Percentiles rank a stretch among this genome's conserved stretches.
Evolutionary conservation across 768 basidiomycete species (phyloP).

Genomic region (Amanita molliuscula): DNA sequence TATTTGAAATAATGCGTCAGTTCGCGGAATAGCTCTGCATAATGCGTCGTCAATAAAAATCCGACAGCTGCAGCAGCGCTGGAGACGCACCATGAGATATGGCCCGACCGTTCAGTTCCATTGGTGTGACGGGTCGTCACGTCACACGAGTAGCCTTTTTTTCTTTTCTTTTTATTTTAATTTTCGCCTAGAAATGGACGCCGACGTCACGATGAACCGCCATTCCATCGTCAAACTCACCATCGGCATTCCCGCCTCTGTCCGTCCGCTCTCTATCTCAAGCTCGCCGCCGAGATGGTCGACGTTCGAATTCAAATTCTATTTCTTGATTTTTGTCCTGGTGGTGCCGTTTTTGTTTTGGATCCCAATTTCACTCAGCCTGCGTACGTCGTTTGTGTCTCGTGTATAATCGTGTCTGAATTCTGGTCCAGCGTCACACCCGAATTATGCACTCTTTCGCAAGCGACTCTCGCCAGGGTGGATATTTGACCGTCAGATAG

Average conservation of each 20-base stretch:
- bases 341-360: constrained; percentile 69
- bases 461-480: constrained; percentile 60
- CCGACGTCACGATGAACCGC: constrained; percentile 2
- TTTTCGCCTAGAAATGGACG: no score
- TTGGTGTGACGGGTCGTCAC: background rate
- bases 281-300: constrained; percentile 56
- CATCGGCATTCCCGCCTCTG: constrained; percentile 39
- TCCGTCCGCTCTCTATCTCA: constrained; percentile 14
- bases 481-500: constrained; percentile 72
- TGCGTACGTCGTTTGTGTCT: constrained; percentile 37
- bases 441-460: constrained; percentile 59
- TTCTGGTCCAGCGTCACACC: constrained; percentile 47
- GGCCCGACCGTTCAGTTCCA: background rate
- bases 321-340: constrained; percentile 48
- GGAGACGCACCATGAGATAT: background rate
- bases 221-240: constrained; percentile 32
- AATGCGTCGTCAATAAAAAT: background rate
- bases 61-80: background rate
- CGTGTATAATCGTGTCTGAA: constrained; percentile 4
- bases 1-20: constrained; percentile 46
- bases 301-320: constrained; percentile 73
- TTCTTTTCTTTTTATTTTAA: no score
- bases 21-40: constrained; percentile 29
- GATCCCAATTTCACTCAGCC: constrained; percentile 65
- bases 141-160: no score